A percentile compares a stretch with the other conserved stretches of the same genome.
Evolutionary conservation across 495 filamentous ascomycete genomes (phyloP).

Genomic region (Elasticomyces elasticus): DNA sequence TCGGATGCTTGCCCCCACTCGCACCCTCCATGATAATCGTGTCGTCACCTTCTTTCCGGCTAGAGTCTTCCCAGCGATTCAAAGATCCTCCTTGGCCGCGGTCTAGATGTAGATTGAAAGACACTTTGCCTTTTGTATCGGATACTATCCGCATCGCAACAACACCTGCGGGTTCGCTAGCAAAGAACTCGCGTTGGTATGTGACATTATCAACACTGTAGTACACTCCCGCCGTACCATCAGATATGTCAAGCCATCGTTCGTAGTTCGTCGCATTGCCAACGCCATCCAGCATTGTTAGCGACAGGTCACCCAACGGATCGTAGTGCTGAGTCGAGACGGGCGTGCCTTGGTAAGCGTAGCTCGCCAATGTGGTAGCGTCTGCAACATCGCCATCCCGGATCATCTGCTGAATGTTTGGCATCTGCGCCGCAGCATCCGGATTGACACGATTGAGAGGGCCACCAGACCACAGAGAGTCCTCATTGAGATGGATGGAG

Average conservation of each 20-base stretch:
- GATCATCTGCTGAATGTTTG: neutral
- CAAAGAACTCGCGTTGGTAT: neutral
- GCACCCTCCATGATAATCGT: neutral
- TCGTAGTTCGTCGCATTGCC: constrained; percentile 28
- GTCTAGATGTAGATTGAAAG: neutral
- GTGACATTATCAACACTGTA: neutral
- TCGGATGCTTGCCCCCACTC: neutral
- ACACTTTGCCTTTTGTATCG: neutral
- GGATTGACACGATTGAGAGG: neutral
- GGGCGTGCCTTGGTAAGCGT: neutral
- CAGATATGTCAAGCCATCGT: constrained; percentile 34
- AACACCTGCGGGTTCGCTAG: neutral
- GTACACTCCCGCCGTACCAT: constrained; percentile 16
- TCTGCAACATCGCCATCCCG: neutral
- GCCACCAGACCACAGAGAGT: neutral
- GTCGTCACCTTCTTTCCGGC: neutral
- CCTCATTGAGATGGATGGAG: neutral
- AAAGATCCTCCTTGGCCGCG: neutral
- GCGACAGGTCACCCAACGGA: neutral
- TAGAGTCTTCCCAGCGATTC: neutral
- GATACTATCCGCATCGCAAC: neutral
- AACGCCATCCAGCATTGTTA: constrained; percentile 13
- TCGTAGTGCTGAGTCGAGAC: neutral
- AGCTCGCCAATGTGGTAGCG: neutral
- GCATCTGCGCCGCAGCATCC: neutral